Percentiles rank a stretch among this genome's conserved stretches.
phyloP scores from a whole-genome alignment of 345 rosid genomes.

The Ricinus communis region DNA sequence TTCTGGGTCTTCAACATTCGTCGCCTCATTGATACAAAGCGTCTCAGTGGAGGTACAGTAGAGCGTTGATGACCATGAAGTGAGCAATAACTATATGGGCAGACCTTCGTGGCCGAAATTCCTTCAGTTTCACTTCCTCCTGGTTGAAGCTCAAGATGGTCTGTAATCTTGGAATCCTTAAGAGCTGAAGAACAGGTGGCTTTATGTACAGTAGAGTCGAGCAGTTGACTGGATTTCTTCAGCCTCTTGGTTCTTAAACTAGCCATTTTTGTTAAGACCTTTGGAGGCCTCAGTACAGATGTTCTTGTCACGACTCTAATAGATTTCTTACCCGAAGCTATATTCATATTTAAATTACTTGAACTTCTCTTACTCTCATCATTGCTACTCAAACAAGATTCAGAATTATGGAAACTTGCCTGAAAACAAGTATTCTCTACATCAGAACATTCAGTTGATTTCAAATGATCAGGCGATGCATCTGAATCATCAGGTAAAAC shows the following conservation, averaged over 20 bases:
- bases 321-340: conserved; percentile 33
- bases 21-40: conserved; percentile 64
- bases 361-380: not conserved
- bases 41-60: conserved; percentile 51
- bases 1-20: conserved; percentile 45
- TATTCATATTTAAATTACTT: conserved; percentile 11
- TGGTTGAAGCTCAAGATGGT: conserved; percentile 31
- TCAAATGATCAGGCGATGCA: conserved; percentile 7
- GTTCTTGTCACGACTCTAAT: conserved; percentile 32
- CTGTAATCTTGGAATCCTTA: conserved; percentile 58
- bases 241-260: conserved; percentile 51
- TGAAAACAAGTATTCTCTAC: conserved; percentile 22
- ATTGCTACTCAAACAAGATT: conserved; percentile 20
- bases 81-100: conserved; percentile 82
- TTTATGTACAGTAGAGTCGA: conserved; percentile 35
- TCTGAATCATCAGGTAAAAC: conserved; percentile 7
- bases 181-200: conserved; percentile 85
- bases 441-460: conserved; percentile 16
- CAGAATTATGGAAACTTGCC: conserved; percentile 23
- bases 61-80: conserved; percentile 72
- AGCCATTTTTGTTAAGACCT: conserved; percentile 38
- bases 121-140: conserved; percentile 35
- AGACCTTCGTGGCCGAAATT: conserved; percentile 38
- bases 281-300: conserved; percentile 35
- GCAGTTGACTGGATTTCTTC: conserved; percentile 22